Percentiles rank a stretch among this genome's conserved stretches.
These are phyloP conservation scores for Domatiomyces globalis DNA, from an alignment of 2,329 filamentous ascomycete genomes.

Conservation along the genomic window DNA sequence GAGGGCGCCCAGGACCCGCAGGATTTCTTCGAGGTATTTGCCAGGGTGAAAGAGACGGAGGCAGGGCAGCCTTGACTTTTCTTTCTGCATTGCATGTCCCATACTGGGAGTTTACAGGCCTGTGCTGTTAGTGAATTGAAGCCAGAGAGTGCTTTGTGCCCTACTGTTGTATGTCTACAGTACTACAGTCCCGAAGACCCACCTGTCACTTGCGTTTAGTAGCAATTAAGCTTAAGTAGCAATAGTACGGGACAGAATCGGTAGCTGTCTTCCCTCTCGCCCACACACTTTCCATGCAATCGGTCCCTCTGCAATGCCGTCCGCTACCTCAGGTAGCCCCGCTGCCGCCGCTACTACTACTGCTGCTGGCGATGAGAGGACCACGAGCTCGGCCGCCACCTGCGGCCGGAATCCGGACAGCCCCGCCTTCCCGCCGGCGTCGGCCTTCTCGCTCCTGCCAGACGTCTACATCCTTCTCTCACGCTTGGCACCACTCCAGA, in stretches of 20 bases:
- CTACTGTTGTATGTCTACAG: too few relatives aligned
- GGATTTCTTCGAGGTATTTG: constrained; percentile 53
- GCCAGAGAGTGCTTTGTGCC: too few relatives aligned
- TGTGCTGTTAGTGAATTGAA: too few relatives aligned
- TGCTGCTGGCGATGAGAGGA: constrained; percentile 1
- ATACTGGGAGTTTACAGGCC: too few relatives aligned
- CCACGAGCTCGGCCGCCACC: background rate
- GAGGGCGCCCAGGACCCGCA: constrained; percentile 58
- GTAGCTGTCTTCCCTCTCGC: too few relatives aligned
- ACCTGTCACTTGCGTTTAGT: too few relatives aligned
- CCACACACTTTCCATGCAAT: too few relatives aligned
- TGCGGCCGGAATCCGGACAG: too few relatives aligned
- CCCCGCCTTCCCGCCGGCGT: constrained; percentile 51
- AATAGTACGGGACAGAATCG: too few relatives aligned
- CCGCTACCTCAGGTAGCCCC: constrained; percentile 1
- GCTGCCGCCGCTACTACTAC: constrained; percentile 1
- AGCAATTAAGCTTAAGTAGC: too few relatives aligned
- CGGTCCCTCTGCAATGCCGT: constrained; percentile 3
- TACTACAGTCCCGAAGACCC: too few relatives aligned
- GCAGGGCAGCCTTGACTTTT: background rate
- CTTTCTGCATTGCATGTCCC: too few relatives aligned
- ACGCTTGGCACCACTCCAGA: constrained; percentile 40
- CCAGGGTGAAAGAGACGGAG: constrained; percentile 40
- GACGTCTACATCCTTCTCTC: constrained; percentile 65
- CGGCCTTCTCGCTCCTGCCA: constrained; percentile 73